These are phyloP conservation scores for Phytopythium cucurbitacearum DNA, from an alignment of 352 stramenopile genomes.

Conservation along the genomic window DNA sequence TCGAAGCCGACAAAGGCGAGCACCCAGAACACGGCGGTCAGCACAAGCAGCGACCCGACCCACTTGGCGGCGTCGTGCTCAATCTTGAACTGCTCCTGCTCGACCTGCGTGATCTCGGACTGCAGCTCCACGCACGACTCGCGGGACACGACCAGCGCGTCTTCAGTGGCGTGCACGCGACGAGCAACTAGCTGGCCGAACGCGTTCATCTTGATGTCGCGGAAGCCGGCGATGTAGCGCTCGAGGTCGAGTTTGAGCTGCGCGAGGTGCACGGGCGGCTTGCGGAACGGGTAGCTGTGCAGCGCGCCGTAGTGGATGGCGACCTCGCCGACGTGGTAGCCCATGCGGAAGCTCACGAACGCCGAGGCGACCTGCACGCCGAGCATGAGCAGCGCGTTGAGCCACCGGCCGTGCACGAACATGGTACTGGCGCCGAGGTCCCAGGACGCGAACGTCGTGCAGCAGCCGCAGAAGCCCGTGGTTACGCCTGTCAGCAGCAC, in stretches of 20 bases:
- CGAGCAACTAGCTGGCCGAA: slow-evolving; percentile 41
- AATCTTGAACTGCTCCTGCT: slow-evolving; percentile 39
- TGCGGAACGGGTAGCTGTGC: slow-evolving; percentile 41
- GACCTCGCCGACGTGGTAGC: slow-evolving; percentile 39
- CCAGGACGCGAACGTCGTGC: slow-evolving; percentile 65
- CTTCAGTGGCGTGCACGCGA: slow-evolving; percentile 36
- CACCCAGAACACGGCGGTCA: slow-evolving; percentile 38
- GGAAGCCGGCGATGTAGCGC: slow-evolving; percentile 38
- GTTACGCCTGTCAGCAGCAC: slow-evolving; percentile 48
- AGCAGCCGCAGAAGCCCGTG: slow-evolving; percentile 67
- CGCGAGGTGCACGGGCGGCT: slow-evolving; percentile 35
- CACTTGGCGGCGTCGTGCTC: slow-evolving; percentile 25
- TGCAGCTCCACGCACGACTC: slow-evolving; percentile 42
- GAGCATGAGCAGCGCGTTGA: slow-evolving; percentile 44
- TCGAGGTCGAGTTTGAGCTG: slow-evolving; percentile 55
- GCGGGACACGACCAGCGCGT: slow-evolving; percentile 27
- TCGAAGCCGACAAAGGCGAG: slow-evolving; percentile 37
- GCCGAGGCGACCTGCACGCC: slow-evolving; percentile 40
- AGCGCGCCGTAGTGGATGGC: slow-evolving; percentile 35
- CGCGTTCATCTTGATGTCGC: slow-evolving; percentile 34
- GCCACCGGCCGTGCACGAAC: slow-evolving; percentile 46
- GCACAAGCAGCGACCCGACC: slow-evolving; percentile 11
- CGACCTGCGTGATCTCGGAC: slow-evolving; percentile 39
- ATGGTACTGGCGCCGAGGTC: slow-evolving; percentile 38
- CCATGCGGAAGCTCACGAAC: slow-evolving; percentile 35